Evolutionary conservation across 2,329 filamentous ascomycete genomes (phyloP), one percentile per base, ranked within the genome.

Genomic region (Aspergillus pseudonomiae): DNA sequence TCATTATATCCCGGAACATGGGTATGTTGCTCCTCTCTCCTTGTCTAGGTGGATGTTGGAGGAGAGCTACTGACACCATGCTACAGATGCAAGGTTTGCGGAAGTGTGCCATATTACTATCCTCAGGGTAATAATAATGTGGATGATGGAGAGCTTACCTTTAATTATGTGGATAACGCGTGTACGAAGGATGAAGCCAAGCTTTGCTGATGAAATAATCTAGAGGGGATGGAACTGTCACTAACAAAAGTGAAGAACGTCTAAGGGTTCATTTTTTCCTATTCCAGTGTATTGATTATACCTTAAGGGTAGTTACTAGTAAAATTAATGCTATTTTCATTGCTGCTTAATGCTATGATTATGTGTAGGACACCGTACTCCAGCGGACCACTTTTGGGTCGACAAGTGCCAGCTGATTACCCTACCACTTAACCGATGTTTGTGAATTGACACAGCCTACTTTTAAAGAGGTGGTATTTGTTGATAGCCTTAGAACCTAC

Each of bases 101-200:
- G 48, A 4, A 52, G 48, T 32, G 48, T 52, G 19, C 48, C 48
- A 19, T 52, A 52, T 30, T 52, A 16, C 48, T 52, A 32, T 52
- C 48, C 48, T 2, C 48, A 52, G 48, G 48, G 48, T 2, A 52
- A 52, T 52, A 52, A 52, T n/a, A 52, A 52, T 52, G 48, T 52
- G 4, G 28, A 52, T 12, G 48, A 52, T 32, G 48, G 48, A 16
- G 48, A 52, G 48, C 48, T 52, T 19, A 52, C 48, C 19, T 52
- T 32, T 21, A 52, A 52, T 12, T 52, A 52, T 52, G 48, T 52
- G 16, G 48, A 52, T 48, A 48, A 52, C 32, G 26, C 48, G 4
- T 52, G 48, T 32, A 30, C 48, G 16, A 30, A 52, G 48, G 48
- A 52, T 52, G 48, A 52, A 6, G 48, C 48, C 11, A 52, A 32